These are phyloP conservation scores for Vanderwaltozyma yarrowii DNA, from an alignment of 805 yeast species.

Conservation along the genomic window DNA sequence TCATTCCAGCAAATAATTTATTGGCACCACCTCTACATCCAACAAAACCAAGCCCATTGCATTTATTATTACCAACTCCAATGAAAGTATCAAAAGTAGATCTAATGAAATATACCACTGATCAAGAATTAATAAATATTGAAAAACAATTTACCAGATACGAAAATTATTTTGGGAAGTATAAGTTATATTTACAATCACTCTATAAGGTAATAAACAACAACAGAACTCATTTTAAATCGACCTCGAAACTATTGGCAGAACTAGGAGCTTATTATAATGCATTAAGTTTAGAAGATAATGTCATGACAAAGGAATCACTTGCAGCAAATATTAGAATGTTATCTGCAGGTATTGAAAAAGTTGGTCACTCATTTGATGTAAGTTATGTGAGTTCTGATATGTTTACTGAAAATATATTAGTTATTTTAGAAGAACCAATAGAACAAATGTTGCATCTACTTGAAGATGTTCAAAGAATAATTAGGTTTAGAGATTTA, in stretches of 20 bases:
- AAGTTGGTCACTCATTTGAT: slow-evolving; percentile 80
- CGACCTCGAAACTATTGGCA: slow-evolving; percentile 53
- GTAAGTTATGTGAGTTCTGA: slow-evolving; percentile 47
- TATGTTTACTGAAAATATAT: slow-evolving; percentile 32
- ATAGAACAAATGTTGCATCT: slow-evolving; percentile 28
- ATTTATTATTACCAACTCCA: slow-evolving; percentile 54
- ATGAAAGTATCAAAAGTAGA: slow-evolving; percentile 34
- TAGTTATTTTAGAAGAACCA: slow-evolving; percentile 32
- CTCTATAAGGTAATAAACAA: slow-evolving; percentile 22
- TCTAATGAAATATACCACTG: background rate
- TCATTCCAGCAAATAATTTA: slow-evolving; percentile 42
- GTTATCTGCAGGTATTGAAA: slow-evolving; percentile 53
- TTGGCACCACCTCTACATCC: slow-evolving; percentile 57
- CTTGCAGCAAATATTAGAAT: slow-evolving; percentile 19
- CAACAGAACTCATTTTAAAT: slow-evolving; percentile 33
- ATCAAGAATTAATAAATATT: slow-evolving; percentile 19
- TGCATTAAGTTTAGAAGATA: slow-evolving; percentile 47
- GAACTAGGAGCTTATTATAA: slow-evolving; percentile 69
- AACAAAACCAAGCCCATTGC: slow-evolving; percentile 45
- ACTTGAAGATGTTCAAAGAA: slow-evolving; percentile 29
- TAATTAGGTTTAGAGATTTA: slow-evolving; percentile 49
- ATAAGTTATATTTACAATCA: slow-evolving; percentile 19
- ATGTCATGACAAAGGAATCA: slow-evolving; percentile 45
- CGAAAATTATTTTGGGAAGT: slow-evolving; percentile 28
- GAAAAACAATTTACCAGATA: slow-evolving; percentile 33